Evolutionary conservation across 768 basidiomycete species (phyloP), one percentile per base, ranked within the genome.

Genomic region (Suillus subluteus): DNA sequence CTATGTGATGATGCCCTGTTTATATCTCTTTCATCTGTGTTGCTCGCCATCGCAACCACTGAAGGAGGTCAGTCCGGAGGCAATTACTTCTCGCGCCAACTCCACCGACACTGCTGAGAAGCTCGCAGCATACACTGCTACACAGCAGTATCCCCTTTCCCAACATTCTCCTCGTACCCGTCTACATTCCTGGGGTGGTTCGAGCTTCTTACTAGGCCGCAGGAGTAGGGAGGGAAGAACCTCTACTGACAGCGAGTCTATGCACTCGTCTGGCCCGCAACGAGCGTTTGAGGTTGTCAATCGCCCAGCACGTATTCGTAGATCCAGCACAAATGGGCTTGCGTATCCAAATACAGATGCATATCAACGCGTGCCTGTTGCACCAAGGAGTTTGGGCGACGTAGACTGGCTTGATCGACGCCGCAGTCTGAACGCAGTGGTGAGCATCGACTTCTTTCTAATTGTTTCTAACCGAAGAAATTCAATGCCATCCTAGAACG

Each of bases 341-440:
- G 74, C 76, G 37, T 80, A 77, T 55, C 74, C 72, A 73, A 79
- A 67, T 81, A 87, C 69, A 84, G 82, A 63, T 79, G 80, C 59
- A 50, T 83, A 73, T 82, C 88, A 72, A 68, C 82, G 74, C 73
- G 79, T 75, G 71, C 85, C 72, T 72, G 80, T 67, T 46, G 74
- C 82, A 18, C 81, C 85, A 38, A 81, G 86, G 65, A 88, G 84
- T 67, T 79, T 92, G 46, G 86, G 87, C 38, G 91, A 94, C 73
- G 81, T 91, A 61, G 91, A 91, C 73, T 94, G 93, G 93, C 79
- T 93, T 41, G 85, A 89, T 65, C 86, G 90, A 62, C 83, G 93
- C 62, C 85, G 91, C 65, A 92, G 88, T 73, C 78, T 90, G 38
- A 89, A 87, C 72, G 84, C 85, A 65, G 86, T 90, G 79, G 92